A percentile compares a stretch with the other conserved stretches of the same genome.
Evolutionary conservation across 2,329 filamentous ascomycete genomes (phyloP).

Genomic region (Boeremia exigua): DNA sequence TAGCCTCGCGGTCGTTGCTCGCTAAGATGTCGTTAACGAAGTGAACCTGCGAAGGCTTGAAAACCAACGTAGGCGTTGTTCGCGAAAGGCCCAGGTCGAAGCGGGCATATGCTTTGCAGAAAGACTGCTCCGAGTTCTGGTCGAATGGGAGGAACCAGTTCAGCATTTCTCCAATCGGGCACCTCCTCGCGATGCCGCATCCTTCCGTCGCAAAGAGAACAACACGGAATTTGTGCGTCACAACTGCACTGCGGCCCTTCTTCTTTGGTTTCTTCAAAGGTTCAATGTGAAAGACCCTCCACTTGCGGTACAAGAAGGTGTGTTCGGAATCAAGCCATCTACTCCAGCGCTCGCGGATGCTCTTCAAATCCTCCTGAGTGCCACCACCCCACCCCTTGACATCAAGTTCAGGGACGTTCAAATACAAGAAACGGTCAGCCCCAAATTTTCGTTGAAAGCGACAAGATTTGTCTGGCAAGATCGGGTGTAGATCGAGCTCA

Average conservation of each 20-base stretch:
- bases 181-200: constrained; percentile 28
- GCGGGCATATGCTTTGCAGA: constrained; percentile 52
- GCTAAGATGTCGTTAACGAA: constrained; percentile 39
- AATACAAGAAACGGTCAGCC: constrained; percentile 51
- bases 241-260: constrained; percentile 12
- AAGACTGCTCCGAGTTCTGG: constrained; percentile 44
- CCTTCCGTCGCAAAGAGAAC: constrained; percentile 48
- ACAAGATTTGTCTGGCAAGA: constrained; percentile 42
- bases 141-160: constrained; percentile 50
- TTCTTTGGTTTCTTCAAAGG: constrained; percentile 45
- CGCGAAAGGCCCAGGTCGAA: constrained; percentile 52
- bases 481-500: constrained; percentile 30
- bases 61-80: constrained; percentile 46
- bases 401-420: constrained; percentile 40
- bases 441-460: constrained; percentile 48
- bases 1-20: constrained; percentile 43
- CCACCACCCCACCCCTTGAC: not conserved
- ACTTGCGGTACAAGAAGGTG: constrained; percentile 49
- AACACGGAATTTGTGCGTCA: constrained; percentile 30
- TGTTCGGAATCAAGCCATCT: constrained; percentile 48
- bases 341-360: constrained; percentile 33
- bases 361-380: constrained; percentile 11
- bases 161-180: constrained; percentile 38
- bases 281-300: constrained; percentile 50
- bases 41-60: constrained; percentile 47